A percentile compares a stretch with the other conserved stretches of the same genome.
These are phyloP conservation scores for Neospora caninum DNA, from an alignment of 169 alveolate genomes.

Conservation along the genomic window DNA sequence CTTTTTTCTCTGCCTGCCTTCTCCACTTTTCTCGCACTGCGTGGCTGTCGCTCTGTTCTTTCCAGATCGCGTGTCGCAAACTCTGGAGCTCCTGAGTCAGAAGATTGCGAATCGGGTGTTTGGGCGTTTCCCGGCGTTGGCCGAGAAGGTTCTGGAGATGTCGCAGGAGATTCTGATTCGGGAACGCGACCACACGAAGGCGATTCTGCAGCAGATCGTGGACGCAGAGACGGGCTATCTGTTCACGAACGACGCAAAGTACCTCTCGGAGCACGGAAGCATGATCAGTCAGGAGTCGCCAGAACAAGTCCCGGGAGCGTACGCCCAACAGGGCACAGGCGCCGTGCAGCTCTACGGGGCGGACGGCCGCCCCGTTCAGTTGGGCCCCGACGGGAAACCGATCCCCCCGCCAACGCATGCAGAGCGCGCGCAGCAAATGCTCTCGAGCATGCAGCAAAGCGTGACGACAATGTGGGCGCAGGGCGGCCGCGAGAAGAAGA, in stretches of 20 bases:
- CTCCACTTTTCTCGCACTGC: background rate
- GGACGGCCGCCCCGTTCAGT: background rate
- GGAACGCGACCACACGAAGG: conserved; percentile 90
- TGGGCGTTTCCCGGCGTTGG: conserved; percentile 91
- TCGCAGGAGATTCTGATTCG: conserved; percentile 85
- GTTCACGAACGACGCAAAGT: conserved; percentile 94
- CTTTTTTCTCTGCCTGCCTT: background rate
- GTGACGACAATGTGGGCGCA: conserved; percentile 19
- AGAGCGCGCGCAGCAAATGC: conserved; percentile 66
- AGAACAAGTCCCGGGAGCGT: background rate
- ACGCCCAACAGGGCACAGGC: background rate
- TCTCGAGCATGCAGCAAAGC: conserved; percentile 48
- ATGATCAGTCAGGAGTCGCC: conserved; percentile 59
- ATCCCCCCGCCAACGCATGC: conserved; percentile 59
- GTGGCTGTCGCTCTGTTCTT: background rate
- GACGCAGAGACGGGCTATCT: conserved; percentile 90
- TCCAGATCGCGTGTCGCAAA: conserved; percentile 79
- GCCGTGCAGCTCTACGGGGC: background rate
- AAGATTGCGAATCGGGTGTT: conserved; percentile 92
- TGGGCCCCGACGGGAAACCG: conserved; percentile 61
- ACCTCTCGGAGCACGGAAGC: conserved; percentile 85
- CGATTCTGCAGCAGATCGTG: conserved; percentile 87
- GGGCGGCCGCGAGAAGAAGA: conserved; percentile 27
- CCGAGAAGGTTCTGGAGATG: conserved; percentile 86
- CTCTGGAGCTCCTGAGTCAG: conserved; percentile 89